A percentile compares a stretch with the other conserved stretches of the same genome.
Evolutionary conservation across 2,329 filamentous ascomycete genomes (phyloP).

Genomic region (Harringtonia lauricola): DNA sequence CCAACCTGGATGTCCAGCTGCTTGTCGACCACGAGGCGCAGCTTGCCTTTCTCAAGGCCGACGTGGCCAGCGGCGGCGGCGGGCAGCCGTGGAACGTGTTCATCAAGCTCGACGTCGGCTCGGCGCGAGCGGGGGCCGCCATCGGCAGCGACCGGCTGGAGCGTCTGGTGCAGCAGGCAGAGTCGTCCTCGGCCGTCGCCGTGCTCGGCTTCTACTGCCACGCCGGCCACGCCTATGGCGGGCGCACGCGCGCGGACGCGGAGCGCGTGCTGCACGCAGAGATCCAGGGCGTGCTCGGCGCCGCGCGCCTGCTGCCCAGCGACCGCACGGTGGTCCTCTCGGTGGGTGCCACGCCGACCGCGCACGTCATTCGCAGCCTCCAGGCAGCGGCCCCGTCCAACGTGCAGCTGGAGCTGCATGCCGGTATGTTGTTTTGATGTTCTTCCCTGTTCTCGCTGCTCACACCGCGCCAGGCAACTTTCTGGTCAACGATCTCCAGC

Average conservation of each 20-base stretch:
- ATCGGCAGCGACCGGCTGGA: neutral
- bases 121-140: constrained; percentile 54
- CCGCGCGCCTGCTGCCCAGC: constrained; percentile 25
- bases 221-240: constrained; percentile 59
- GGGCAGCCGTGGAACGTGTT: constrained; percentile 40
- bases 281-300: constrained; percentile 39
- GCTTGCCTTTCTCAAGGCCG: constrained; percentile 27
- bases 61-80: neutral
- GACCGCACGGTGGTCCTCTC: constrained; percentile 3
- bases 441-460: no score
- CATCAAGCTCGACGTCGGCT: constrained; percentile 66
- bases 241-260: constrained; percentile 40
- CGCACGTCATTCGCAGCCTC: constrained; percentile 19
- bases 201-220: constrained; percentile 61
- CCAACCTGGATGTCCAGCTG: constrained; percentile 46
- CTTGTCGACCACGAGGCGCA: constrained; percentile 60
- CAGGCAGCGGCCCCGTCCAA: neutral
- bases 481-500: constrained; percentile 64
- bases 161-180: neutral
- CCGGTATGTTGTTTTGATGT: no score
- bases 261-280: constrained; percentile 48
- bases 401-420: constrained; percentile 54
- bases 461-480: no score
- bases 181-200: constrained; percentile 30
- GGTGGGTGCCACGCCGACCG: constrained; percentile 1